phyloP scores from a whole-genome alignment of 208 protist species.

The Cochliopodium minus region DNA sequence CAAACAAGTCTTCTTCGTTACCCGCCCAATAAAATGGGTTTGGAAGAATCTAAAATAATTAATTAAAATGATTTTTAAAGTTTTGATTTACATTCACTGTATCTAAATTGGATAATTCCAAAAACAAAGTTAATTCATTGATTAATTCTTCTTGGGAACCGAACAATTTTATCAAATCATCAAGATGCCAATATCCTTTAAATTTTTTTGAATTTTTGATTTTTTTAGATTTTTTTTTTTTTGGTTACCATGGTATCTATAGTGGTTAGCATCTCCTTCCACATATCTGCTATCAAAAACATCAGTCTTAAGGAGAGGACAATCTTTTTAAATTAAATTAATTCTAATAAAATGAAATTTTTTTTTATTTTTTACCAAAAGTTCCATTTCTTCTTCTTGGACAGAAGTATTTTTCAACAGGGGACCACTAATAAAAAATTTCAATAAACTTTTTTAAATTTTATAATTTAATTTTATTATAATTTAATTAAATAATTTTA shows the following conservation, averaged over 20 bases:
- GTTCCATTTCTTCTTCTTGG: neutral
- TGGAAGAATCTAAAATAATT: neutral
- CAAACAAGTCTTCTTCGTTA: neutral
- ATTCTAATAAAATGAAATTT: no score
- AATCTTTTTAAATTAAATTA: neutral
- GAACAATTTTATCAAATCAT: no score
- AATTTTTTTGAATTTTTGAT: no score
- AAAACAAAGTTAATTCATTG: neutral
- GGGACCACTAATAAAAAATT: neutral
- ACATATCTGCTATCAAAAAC: neutral
- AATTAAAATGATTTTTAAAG: neutral
- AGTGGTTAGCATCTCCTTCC: neutral
- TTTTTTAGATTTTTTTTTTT: no score
- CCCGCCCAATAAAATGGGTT: slow-evolving; percentile 13
- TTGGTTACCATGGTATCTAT: neutral
- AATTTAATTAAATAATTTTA: no score
- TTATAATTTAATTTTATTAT: no score
- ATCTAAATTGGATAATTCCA: neutral
- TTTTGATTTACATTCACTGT: neutral
- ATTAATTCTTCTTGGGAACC: no score
- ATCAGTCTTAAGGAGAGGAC: neutral
- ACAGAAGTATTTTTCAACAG: neutral
- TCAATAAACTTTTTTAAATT: no score
- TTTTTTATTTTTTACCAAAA: no score
- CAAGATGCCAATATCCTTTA: no score